Conservation (phyloP, 768 basidiomycete genomes). For the Clathrus columnatus region DNA sequence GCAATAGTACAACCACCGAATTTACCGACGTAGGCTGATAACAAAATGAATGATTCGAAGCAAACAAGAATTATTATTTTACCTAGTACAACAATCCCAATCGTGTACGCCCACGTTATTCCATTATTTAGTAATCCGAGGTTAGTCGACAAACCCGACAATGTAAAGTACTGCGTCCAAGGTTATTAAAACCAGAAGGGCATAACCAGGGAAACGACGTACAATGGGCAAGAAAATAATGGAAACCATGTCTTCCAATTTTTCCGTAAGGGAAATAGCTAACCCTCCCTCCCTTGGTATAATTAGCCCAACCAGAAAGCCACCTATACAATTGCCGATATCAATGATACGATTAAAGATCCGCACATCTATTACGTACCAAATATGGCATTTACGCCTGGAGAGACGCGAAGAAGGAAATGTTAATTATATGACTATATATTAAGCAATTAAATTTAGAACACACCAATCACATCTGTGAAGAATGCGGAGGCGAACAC, state of each 20-base stretch:
- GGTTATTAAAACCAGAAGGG: too few species aligned
- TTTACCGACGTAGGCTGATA: slow-evolving; percentile 79
- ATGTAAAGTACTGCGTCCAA: slow-evolving; percentile 68
- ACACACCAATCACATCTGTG: slow-evolving; percentile 75
- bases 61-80: slow-evolving; percentile 6
- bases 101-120: slow-evolving; percentile 83
- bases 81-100: slow-evolving; percentile 54
- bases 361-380: slow-evolving; percentile 42
- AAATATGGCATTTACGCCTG: slow-evolving; percentile 73
- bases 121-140: slow-evolving; percentile 77
- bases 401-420: neutral
- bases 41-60: slow-evolving; percentile 1
- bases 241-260: slow-evolving; percentile 91
- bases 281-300: slow-evolving; percentile 87
- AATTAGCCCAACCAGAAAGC: slow-evolving; percentile 72
- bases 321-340: slow-evolving; percentile 35
- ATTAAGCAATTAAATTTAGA: neutral
- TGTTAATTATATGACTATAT: neutral
- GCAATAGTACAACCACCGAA: slow-evolving; percentile 77
- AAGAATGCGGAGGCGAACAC: slow-evolving; percentile 87
- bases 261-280: slow-evolving; percentile 81
- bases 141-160: slow-evolving; percentile 86
- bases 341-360: neutral
- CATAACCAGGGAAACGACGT: slow-evolving; percentile 16
- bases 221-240: slow-evolving; percentile 86